Evolutionary conservation across 805 yeast species (phyloP).

Genomic region (Candida sakaeoensis): DNA sequence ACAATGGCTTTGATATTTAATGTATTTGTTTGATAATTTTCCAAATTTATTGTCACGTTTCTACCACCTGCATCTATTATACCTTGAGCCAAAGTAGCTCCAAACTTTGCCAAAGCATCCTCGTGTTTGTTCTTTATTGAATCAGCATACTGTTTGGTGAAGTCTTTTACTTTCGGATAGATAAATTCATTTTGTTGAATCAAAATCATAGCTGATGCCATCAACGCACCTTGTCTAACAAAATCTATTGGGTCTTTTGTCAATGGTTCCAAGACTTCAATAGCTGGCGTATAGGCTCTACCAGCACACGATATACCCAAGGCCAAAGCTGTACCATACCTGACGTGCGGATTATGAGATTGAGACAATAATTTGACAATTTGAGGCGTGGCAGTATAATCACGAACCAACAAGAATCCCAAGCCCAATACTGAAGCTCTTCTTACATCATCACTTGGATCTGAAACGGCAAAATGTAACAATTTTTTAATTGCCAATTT

Average conservation of each 20-base stretch:
- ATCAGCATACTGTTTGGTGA: slow-evolving; percentile 69
- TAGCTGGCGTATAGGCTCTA: slow-evolving; percentile 79
- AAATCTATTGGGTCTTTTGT: slow-evolving; percentile 93
- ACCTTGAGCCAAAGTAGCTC: slow-evolving; percentile 96
- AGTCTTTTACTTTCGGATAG: slow-evolving; percentile 72
- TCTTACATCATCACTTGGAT: slow-evolving; percentile 93
- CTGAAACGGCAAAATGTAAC: slow-evolving; percentile 92
- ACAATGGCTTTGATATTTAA: slow-evolving; percentile 88
- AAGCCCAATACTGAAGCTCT: slow-evolving; percentile 90
- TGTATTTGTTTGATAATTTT: slow-evolving; percentile 84
- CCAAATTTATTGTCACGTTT: slow-evolving; percentile 89
- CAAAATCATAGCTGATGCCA: slow-evolving; percentile 86
- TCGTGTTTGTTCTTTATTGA: slow-evolving; percentile 86
- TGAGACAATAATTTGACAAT: slow-evolving; percentile 90
- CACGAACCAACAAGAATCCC: slow-evolving; percentile 88
- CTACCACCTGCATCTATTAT: slow-evolving; percentile 98
- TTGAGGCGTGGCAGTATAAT: slow-evolving; percentile 89
- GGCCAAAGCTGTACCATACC: slow-evolving; percentile 97
- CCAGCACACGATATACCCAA: slow-evolving; percentile 97
- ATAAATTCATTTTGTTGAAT: slow-evolving; percentile 82
- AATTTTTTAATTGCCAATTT: slow-evolving; percentile 81
- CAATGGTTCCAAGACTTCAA: slow-evolving; percentile 89
- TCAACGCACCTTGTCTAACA: slow-evolving; percentile 96
- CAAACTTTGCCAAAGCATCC: slow-evolving; percentile 95
- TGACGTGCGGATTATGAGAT: slow-evolving; percentile 95